Conservation (phyloP, 2,329 filamentous ascomycete species). For the Tolypocladium cylindrosporum region DNA sequence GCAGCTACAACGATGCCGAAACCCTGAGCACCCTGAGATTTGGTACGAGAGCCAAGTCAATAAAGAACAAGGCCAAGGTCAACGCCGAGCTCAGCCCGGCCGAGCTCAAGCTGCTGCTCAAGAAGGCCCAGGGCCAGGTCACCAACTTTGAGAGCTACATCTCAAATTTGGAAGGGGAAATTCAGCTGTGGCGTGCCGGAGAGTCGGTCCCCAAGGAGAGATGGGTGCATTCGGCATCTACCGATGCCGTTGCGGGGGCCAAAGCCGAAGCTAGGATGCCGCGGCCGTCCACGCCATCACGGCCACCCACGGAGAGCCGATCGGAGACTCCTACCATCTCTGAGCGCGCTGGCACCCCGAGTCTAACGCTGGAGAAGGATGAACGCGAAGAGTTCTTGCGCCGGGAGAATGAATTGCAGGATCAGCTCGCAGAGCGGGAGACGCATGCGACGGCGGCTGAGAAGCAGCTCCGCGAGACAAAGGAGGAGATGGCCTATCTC, state of each 20-base stretch:
- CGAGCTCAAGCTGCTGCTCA: slow-evolving; percentile 86
- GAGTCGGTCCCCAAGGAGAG: slow-evolving; percentile 80
- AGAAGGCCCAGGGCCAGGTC: slow-evolving; percentile 83
- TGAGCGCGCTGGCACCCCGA: slow-evolving; percentile 80
- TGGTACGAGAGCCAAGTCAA: slow-evolving; percentile 92
- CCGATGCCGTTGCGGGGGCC: slow-evolving; percentile 29
- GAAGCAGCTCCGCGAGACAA: slow-evolving; percentile 69
- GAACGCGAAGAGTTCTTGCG: slow-evolving; percentile 93
- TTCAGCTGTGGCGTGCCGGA: slow-evolving; percentile 78
- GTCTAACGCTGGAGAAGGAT: slow-evolving; percentile 83
- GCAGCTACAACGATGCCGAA: slow-evolving; percentile 95
- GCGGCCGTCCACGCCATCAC: slow-evolving; percentile 42
- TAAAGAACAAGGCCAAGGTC: slow-evolving; percentile 99
- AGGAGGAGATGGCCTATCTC: slow-evolving; percentile 74
- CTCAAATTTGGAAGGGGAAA: slow-evolving; percentile 70
- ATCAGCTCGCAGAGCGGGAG: slow-evolving; percentile 91
- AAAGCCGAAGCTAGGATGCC: slow-evolving; percentile 33
- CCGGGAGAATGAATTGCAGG: slow-evolving; percentile 93
- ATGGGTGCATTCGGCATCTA: slow-evolving; percentile 63
- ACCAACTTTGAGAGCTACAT: slow-evolving; percentile 86
- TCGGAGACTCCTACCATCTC: slow-evolving; percentile 57
- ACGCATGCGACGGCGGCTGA: slow-evolving; percentile 69
- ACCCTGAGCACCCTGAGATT: slow-evolving; percentile 88
- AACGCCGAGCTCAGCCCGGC: slow-evolving; percentile 94
- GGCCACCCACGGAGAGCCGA: slow-evolving; percentile 45